A percentile compares a stretch with the other conserved stretches of the same genome.
Conservation (phyloP, 192 early-diverging fungal genomes). For the Coemansia sp. region DNA sequence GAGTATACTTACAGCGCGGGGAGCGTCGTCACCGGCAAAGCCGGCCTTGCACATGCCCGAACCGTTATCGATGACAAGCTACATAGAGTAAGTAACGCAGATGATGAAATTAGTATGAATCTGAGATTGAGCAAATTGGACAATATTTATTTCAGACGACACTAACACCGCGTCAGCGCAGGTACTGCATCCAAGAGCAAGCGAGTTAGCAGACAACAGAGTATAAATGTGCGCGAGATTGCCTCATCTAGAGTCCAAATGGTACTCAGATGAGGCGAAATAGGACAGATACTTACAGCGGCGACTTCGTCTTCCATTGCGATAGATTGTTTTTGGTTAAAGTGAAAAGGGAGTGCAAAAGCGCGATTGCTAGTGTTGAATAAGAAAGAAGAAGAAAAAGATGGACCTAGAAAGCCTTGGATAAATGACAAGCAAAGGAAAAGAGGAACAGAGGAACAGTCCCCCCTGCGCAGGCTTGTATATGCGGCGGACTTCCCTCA, state of each 20-base stretch:
- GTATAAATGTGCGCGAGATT: neutral
- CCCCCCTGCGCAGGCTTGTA: constrained; percentile 17
- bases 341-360: constrained; percentile 21
- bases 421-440: constrained; percentile 16
- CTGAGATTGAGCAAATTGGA: constrained; percentile 29
- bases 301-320: constrained; percentile 83
- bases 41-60: constrained; percentile 96
- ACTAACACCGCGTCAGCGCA: neutral
- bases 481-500: neutral
- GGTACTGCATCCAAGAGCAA: neutral
- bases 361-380: constrained; percentile 19
- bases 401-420: constrained; percentile 4
- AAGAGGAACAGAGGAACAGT: constrained; percentile 10
- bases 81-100: constrained; percentile 18
- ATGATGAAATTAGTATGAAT: constrained; percentile 18
- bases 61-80: constrained; percentile 91
- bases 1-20: constrained; percentile 72
- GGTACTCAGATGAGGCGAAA: neutral
- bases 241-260: neutral
- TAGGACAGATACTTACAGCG: constrained; percentile 63
- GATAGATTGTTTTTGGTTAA: constrained; percentile 33
- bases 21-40: constrained; percentile 91
- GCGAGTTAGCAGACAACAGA: neutral
- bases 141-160: constrained; percentile 5
- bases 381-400: constrained; percentile 13